A percentile compares a stretch with the other conserved stretches of the same genome.
Evolutionary conservation across 208 protist species (phyloP).

Genomic region (Angomonas desouzai): DNA sequence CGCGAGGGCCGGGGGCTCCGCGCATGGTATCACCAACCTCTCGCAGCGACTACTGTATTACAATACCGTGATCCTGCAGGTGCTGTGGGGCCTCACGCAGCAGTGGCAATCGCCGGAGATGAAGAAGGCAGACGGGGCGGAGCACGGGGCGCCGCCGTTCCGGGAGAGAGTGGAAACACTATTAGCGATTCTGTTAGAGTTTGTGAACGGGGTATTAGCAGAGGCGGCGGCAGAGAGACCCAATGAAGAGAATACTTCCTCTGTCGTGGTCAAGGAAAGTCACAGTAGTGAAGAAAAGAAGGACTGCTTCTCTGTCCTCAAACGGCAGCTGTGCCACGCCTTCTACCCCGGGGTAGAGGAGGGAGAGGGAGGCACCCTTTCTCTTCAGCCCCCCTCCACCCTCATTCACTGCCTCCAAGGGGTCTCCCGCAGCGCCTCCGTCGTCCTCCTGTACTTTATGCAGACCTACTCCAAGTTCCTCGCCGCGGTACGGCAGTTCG

Average conservation of each 20-base stretch:
- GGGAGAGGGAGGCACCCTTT: not conserved
- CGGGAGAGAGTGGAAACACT: not conserved
- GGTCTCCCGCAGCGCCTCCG: conserved; percentile 66
- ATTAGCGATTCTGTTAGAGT: not conserved
- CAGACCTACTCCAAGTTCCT: conserved; percentile 12
- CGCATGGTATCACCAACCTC: not conserved
- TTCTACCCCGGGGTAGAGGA: not conserved
- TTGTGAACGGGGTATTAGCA: not conserved
- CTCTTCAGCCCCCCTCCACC: conserved; percentile 20
- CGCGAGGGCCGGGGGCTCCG: too few relatives aligned
- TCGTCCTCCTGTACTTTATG: conserved; percentile 65
- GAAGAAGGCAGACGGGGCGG: not conserved
- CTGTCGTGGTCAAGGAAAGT: not conserved
- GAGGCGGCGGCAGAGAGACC: not conserved
- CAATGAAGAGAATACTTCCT: not conserved
- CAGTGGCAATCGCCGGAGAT: not conserved
- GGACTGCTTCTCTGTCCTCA: not conserved
- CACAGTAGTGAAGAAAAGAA: not conserved
- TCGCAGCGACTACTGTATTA: conserved; percentile 1
- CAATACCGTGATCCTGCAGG: conserved; percentile 2
- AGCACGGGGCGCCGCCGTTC: not conserved
- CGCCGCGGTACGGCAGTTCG: not conserved
- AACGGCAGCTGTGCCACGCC: not conserved
- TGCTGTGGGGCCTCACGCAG: not conserved
- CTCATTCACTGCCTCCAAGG: conserved; percentile 83